Conservation (phyloP, 345 rosid species). For the Eucalyptus cloeziana region DNA sequence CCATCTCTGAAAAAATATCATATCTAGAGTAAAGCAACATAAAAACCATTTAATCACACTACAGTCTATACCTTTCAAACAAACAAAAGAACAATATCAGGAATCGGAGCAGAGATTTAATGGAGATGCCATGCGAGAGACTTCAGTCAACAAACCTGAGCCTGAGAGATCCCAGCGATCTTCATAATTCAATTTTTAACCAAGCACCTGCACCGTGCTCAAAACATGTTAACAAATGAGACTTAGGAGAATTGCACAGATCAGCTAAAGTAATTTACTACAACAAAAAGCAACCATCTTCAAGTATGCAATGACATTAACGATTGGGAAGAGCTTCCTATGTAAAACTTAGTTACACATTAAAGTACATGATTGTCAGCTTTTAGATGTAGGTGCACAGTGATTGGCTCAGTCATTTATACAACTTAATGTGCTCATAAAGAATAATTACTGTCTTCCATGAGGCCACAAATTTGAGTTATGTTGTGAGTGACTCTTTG, state of each 20-base stretch:
- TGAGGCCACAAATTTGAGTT: not conserved
- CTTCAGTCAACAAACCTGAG: not conserved
- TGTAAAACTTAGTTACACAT: not conserved
- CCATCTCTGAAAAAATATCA: constrained; percentile 67
- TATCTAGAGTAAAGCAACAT: constrained; percentile 28
- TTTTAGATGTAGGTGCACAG: not conserved
- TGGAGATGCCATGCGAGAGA: not conserved
- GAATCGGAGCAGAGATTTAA: not conserved
- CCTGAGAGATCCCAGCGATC: not conserved
- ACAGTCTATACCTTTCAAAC: not conserved
- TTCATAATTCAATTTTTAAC: not conserved
- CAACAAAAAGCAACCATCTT: not conserved
- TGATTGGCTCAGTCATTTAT: not conserved
- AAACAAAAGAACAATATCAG: not conserved
- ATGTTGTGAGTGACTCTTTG: not conserved
- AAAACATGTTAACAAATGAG: not conserved
- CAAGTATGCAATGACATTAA: not conserved
- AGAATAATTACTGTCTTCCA: not conserved
- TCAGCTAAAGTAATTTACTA: not conserved
- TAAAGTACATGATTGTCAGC: not conserved
- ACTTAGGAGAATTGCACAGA: not conserved
- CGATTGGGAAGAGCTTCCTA: not conserved
- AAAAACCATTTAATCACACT: not conserved
- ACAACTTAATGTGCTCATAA: not conserved
- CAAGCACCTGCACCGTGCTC: not conserved